Evolutionary conservation across 2,329 filamentous ascomycete genomes (phyloP), one percentile per base, ranked within the genome.

Genomic region (Phialophora tarda): DNA sequence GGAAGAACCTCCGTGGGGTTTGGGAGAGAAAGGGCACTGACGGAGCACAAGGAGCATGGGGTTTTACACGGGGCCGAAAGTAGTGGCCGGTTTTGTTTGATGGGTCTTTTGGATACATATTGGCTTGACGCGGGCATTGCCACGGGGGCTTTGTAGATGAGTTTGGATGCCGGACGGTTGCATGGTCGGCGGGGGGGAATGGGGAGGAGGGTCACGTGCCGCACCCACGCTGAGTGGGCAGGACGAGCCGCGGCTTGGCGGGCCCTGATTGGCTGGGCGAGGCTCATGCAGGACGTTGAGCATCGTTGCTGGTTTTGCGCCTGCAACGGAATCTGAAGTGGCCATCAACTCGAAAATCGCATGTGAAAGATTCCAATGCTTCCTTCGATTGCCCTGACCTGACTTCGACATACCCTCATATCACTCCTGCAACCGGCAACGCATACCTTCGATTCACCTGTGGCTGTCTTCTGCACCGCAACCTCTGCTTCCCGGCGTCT

Each of bases 31-130:
- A 61, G 44, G 63, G 63, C 38, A 17, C 61, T 6, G 60, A 63
- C 7, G 66, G 59, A 30, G 63, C 48, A 17, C 38, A 54, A 38
- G 67, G 69, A 4, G 48, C 30, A 11, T 71, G 67, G 69, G 57
- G 65, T 23, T 44, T 65, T 17, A 65, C 48, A 57, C 32, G 41
- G n/a, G 32, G 48, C 28, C 48, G 59, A 41, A 41, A 21, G 57
- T 23, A 28, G 38, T 30, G 38, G 14, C 17, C 17, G 38, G 14
- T 8, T n/a, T 8, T n/a, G 38, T 44, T 44, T 44, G 6, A 7
- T 44, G 14, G 14, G 17, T 44, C 7, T 17, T 44, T n/a, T 44
- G 38, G 17, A 17, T 8, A 44, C 17, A n/a, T 44, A 44, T 44
- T 44, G 17, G 38, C 14, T n/a, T 21, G 38, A n/a, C 14, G 14